phyloP scores from a whole-genome alignment of 2,329 filamentous ascomycete species.

The Cercospora sp. region DNA sequence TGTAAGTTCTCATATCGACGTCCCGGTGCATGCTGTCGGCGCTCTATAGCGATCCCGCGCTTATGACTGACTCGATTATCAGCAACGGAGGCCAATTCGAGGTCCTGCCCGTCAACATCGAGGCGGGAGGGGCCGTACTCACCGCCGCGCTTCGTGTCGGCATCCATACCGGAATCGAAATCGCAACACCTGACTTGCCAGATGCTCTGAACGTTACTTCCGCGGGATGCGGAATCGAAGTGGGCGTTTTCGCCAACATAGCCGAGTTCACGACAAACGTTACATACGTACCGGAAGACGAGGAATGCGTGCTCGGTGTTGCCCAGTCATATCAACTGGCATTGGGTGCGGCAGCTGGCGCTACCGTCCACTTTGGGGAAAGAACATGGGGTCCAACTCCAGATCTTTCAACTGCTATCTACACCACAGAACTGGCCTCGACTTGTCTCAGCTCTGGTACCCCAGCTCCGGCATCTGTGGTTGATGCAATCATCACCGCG shows the following conservation, averaged over 20 bases:
- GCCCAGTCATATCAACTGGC: background rate
- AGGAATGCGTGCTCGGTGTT: background rate
- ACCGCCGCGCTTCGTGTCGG: background rate
- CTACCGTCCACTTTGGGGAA: too few relatives aligned
- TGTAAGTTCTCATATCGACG: too few relatives aligned
- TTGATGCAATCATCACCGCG: too few relatives aligned
- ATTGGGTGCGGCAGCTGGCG: too few relatives aligned
- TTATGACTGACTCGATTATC: too few relatives aligned
- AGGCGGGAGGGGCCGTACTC: background rate
- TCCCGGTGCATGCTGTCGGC: too few relatives aligned
- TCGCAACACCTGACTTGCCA: background rate
- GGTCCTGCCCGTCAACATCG: background rate
- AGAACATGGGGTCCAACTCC: background rate
- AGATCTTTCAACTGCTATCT: background rate
- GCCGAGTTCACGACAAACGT: background rate
- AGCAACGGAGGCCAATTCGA: background rate
- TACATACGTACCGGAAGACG: background rate
- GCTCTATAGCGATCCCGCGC: too few relatives aligned
- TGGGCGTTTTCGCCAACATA: background rate
- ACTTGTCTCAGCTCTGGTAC: background rate
- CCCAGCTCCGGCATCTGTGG: background rate
- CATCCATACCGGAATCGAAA: background rate
- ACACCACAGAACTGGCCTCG: background rate
- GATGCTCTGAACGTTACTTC: too few relatives aligned
- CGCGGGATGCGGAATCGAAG: background rate